phyloP scores from a whole-genome alignment of 768 basidiomycete genomes.

The Mycena vitilis region DNA sequence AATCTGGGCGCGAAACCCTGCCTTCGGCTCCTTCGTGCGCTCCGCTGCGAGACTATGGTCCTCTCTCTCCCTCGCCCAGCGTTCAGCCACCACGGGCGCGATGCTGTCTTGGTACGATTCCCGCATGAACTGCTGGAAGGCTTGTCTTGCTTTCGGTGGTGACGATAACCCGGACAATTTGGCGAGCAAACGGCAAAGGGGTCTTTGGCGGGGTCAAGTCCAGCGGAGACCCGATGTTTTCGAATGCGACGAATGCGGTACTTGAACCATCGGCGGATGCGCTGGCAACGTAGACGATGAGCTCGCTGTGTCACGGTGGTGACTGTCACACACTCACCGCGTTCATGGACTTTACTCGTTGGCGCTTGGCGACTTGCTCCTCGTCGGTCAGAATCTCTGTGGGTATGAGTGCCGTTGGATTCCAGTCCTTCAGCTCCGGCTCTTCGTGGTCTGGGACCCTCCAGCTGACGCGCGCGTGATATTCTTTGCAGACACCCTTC shows the following conservation, averaged over 20 bases:
- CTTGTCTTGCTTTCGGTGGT: conserved; percentile 12
- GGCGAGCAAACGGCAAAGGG: conserved; percentile 7
- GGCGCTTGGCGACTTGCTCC: neutral
- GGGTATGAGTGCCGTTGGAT: neutral
- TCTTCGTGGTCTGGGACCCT: conserved; percentile 7
- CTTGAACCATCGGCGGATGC: conserved; percentile 23
- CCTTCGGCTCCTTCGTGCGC: conserved; percentile 8
- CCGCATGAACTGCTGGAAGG: conserved; percentile 21
- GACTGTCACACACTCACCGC: conserved; percentile 11
- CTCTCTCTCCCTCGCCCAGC: neutral
- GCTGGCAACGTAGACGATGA: conserved; percentile 1
- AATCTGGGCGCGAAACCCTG: neutral
- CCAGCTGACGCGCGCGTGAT: conserved; percentile 18
- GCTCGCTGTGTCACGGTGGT: neutral
- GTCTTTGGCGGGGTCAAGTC: conserved; percentile 9
- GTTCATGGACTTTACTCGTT: conserved; percentile 2
- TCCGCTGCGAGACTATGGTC: neutral
- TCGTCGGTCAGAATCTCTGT: neutral
- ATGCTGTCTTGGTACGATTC: neutral
- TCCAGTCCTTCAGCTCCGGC: conserved; percentile 4
- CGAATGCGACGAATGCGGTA: conserved; percentile 12
- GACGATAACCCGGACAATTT: neutral
- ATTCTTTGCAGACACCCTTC: conserved; percentile 1
- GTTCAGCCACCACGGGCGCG: neutral
- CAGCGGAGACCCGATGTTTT: neutral